These are phyloP conservation scores for Artemisia tridentata DNA, from an alignment of 129 eudicot genomes.

Conservation along the genomic window DNA sequence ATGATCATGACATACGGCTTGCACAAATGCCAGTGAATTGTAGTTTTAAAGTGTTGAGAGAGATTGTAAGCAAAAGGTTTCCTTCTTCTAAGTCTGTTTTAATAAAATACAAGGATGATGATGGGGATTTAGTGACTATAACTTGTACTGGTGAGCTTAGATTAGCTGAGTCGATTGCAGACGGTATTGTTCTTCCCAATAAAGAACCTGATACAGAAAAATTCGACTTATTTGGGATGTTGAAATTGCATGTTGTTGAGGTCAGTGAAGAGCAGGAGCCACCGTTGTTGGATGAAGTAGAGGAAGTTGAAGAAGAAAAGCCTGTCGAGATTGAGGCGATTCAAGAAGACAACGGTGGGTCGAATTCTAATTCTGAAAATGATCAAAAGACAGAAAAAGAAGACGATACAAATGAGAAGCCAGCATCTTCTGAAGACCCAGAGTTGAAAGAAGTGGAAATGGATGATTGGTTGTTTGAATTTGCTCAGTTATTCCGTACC, in stretches of 20 bases:
- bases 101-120: constrained; percentile 76
- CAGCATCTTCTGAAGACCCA: constrained; percentile 51
- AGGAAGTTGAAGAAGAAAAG: constrained; percentile 80
- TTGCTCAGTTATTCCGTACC: constrained; percentile 84
- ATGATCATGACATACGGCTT: constrained; percentile 90
- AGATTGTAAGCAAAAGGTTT: constrained; percentile 68
- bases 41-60: constrained; percentile 67
- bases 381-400: constrained; percentile 68
- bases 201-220: constrained; percentile 66
- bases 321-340: constrained; percentile 49
- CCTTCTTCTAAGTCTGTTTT: constrained; percentile 76
- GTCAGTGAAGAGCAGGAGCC: constrained; percentile 94
- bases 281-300: constrained; percentile 72
- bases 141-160: constrained; percentile 80
- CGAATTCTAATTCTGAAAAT: constrained; percentile 46
- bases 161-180: constrained; percentile 73
- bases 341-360: constrained; percentile 57
- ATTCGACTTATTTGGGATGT: constrained; percentile 51
- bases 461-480: constrained; percentile 97
- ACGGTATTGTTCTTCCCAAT: constrained; percentile 36
- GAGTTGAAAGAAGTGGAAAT: constrained; percentile 91
- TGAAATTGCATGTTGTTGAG: constrained; percentile 88
- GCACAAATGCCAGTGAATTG: constrained; percentile 90
- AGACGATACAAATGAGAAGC: constrained; percentile 40
- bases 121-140: constrained; percentile 91